phyloP scores from a whole-genome alignment of 192 early-diverging fungal species.

The Coemansia sp. region DNA sequence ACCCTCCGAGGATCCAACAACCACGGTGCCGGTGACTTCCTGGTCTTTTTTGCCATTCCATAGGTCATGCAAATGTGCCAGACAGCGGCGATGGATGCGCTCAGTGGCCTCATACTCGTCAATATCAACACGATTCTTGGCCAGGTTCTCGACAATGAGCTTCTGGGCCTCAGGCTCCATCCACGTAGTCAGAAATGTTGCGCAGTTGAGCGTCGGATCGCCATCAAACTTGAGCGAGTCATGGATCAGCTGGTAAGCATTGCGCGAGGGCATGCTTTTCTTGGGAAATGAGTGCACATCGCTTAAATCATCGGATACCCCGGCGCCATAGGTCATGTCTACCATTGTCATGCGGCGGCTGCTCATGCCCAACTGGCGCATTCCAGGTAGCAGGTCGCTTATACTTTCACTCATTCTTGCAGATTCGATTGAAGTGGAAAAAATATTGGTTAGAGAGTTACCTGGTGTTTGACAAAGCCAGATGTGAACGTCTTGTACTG shows the following conservation, averaged over 20 bases:
- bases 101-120: constrained; percentile 72
- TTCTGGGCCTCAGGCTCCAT: constrained; percentile 82
- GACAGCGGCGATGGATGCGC: constrained; percentile 65
- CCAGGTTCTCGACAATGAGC: constrained; percentile 71
- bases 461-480: not conserved
- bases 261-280: constrained; percentile 51
- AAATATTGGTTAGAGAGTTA: not conserved
- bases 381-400: constrained; percentile 34
- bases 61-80: constrained; percentile 68
- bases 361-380: constrained; percentile 35
- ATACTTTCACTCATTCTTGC: constrained; percentile 32
- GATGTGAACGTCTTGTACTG: not conserved
- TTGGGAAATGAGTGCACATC: constrained; percentile 35
- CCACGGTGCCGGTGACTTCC: constrained; percentile 65
- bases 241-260: constrained; percentile 72
- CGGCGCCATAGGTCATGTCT: constrained; percentile 47
- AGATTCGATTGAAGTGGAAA: not conserved
- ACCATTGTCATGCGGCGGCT: constrained; percentile 15
- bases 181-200: constrained; percentile 76
- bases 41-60: constrained; percentile 58
- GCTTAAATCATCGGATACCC: constrained; percentile 21
- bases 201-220: constrained; percentile 73
- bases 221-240: constrained; percentile 77
- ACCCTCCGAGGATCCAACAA: constrained; percentile 79
- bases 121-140: constrained; percentile 72